Evolutionary conservation across 2,329 filamentous ascomycete species (phyloP).

Genomic region (Trichoderma brevicompactum): DNA sequence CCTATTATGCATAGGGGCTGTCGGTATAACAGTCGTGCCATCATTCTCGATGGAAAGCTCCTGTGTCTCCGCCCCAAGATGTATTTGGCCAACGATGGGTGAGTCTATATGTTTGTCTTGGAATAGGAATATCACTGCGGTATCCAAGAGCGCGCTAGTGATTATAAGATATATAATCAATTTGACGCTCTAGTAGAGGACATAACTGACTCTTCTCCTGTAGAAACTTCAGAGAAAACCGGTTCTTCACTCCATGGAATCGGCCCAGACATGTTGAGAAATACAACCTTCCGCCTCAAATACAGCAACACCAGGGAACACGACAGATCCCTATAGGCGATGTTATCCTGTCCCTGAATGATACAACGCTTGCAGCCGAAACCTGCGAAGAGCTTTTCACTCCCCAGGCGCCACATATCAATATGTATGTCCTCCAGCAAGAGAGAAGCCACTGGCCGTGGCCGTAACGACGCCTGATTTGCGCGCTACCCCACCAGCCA

Average conservation of each 20-base stretch:
- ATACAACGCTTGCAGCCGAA: slow-evolving; percentile 47
- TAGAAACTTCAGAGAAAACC: slow-evolving; percentile 50
- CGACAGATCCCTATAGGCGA: slow-evolving; percentile 47
- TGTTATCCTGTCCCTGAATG: slow-evolving; percentile 44
- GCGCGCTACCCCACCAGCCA: too few relatives aligned
- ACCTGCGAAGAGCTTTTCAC: slow-evolving; percentile 40
- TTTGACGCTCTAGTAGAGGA: too few relatives aligned
- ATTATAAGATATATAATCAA: background rate
- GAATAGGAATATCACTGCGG: too few relatives aligned
- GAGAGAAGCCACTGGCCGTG: too few relatives aligned
- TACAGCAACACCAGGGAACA: slow-evolving; percentile 45
- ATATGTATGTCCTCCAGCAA: background rate
- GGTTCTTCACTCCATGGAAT: slow-evolving; percentile 49
- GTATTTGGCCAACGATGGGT: slow-evolving; percentile 47
- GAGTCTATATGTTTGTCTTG: background rate
- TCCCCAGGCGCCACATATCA: slow-evolving; percentile 22
- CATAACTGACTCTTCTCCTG: background rate
- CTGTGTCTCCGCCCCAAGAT: slow-evolving; percentile 74
- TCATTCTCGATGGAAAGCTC: slow-evolving; percentile 62
- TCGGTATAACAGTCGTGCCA: slow-evolving; percentile 30
- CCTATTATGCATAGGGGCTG: slow-evolving; percentile 48
- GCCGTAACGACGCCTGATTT: too few relatives aligned
- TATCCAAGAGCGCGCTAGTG: too few relatives aligned
- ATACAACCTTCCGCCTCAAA: slow-evolving; percentile 48
- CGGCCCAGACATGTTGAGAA: slow-evolving; percentile 43